Evolutionary conservation across 371 early-diverging fungal genomes (phyloP).

Genomic region (Lichtheimia hyalospora): DNA sequence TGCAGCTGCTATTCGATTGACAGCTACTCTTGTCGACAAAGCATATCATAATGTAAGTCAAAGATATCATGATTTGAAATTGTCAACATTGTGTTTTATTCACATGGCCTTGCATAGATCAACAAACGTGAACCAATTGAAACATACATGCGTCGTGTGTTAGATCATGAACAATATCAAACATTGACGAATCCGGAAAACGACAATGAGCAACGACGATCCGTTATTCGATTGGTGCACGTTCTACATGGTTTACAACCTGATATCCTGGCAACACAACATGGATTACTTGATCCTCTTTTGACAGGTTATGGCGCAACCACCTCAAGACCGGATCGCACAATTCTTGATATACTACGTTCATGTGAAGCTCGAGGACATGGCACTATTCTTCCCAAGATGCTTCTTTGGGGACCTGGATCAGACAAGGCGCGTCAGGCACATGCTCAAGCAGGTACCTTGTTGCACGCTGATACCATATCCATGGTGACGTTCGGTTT

Average conservation of each 20-base stretch:
- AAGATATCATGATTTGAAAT: too few species aligned
- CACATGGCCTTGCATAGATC: constrained; percentile 12
- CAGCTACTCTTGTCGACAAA: constrained; percentile 18
- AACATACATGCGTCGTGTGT: constrained; percentile 39
- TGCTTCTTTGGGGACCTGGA: constrained; percentile 58
- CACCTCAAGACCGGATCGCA: constrained; percentile 44
- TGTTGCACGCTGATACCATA: constrained; percentile 33
- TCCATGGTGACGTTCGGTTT: constrained; percentile 59
- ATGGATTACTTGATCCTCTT: constrained; percentile 51
- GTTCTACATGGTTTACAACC: constrained; percentile 52
- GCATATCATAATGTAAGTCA: constrained; percentile 34
- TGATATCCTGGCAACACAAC: constrained; percentile 31
- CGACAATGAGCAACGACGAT: constrained; percentile 29
- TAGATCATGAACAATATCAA: constrained; percentile 39
- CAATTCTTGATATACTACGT: constrained; percentile 48
- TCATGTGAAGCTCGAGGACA: constrained; percentile 52
- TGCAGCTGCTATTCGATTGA: constrained; percentile 38
- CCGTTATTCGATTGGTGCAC: constrained; percentile 48
- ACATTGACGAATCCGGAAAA: constrained; percentile 27
- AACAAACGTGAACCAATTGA: constrained; percentile 37
- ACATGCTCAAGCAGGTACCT: constrained; percentile 38
- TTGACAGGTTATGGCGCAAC: constrained; percentile 62
- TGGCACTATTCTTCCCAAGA: constrained; percentile 44
- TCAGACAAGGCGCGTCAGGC: constrained; percentile 47
- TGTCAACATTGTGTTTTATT: not conserved